Percentiles rank a stretch among this genome's conserved stretches.
Evolutionary conservation across 164 flowering plant species (phyloP).

Genomic region (Litsea cubeba): DNA sequence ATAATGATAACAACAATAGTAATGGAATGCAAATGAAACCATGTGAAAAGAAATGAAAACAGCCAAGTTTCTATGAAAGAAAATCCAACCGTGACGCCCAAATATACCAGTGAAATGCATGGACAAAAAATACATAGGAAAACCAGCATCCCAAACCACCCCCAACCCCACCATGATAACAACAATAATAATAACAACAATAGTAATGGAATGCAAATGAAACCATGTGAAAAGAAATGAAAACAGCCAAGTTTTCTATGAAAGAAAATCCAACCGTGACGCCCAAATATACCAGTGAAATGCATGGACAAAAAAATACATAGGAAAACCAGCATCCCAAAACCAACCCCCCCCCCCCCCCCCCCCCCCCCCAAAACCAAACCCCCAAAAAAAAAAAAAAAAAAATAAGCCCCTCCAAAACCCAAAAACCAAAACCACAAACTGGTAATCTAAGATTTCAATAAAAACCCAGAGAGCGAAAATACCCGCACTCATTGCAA

Average conservation of each 20-base stretch:
- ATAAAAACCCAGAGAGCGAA: background rate
- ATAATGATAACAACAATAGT: too few relatives aligned
- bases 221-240: too few relatives aligned
- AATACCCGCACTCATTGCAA: constrained; percentile 72
- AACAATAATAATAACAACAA: too few relatives aligned
- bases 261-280: background rate
- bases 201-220: too few relatives aligned
- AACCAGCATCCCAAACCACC: background rate
- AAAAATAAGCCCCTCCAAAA: too few relatives aligned
- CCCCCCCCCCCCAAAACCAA: background rate
- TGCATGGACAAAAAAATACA: background rate
- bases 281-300: background rate
- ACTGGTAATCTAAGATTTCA: background rate
- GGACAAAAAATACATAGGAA: background rate
- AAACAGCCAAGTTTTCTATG: background rate
- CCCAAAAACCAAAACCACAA: background rate
- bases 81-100: background rate
- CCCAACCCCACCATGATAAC: too few relatives aligned
- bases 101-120: too few relatives aligned
- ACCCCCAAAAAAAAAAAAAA: too few relatives aligned
- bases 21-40: too few relatives aligned
- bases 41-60: too few relatives aligned
- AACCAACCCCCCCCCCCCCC: background rate
- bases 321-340: background rate
- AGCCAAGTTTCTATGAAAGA: background rate